Percentiles rank a stretch among this genome's conserved stretches.
These are phyloP conservation scores for Termitomyces sp. DNA, from an alignment of 768 basidiomycete genomes.

Conservation along the genomic window DNA sequence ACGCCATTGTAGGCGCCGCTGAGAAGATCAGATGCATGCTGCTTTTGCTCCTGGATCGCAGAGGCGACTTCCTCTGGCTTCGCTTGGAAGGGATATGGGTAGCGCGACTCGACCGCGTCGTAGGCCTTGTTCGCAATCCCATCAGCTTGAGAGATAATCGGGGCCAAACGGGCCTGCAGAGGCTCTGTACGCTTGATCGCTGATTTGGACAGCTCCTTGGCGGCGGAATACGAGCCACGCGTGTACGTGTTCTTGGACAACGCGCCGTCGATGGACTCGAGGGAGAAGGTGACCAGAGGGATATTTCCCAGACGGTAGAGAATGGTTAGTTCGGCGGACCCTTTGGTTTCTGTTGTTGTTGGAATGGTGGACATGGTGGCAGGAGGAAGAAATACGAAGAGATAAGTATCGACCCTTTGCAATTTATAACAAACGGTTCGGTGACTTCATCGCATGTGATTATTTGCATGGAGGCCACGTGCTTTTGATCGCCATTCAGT, in stretches of 20 bases:
- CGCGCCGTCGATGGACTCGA: slow-evolving; percentile 54
- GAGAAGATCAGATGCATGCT: slow-evolving; percentile 47
- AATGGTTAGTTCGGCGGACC: slow-evolving; percentile 53
- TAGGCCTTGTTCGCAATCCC: slow-evolving; percentile 69
- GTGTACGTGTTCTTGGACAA: slow-evolving; percentile 58
- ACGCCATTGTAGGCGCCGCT: slow-evolving; percentile 37
- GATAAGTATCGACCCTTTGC: slow-evolving; percentile 5
- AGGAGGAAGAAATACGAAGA: slow-evolving; percentile 11
- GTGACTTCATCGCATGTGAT: slow-evolving; percentile 9
- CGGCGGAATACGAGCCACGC: slow-evolving; percentile 58
- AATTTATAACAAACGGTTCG: slow-evolving; percentile 2
- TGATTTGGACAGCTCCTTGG: slow-evolving; percentile 52
- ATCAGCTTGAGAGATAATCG: slow-evolving; percentile 59
- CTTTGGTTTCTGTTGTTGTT: slow-evolving; percentile 20
- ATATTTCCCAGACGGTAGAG: slow-evolving; percentile 65
- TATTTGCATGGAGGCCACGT: background rate
- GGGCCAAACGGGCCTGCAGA: slow-evolving; percentile 58
- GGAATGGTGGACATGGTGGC: slow-evolving; percentile 16
- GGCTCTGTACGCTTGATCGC: slow-evolving; percentile 64
- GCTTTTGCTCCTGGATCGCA: slow-evolving; percentile 51
- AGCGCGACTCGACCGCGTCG: slow-evolving; percentile 66
- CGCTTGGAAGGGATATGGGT: slow-evolving; percentile 72
- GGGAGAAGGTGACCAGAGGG: slow-evolving; percentile 62
- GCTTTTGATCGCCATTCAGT: background rate
- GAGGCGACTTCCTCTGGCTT: slow-evolving; percentile 66